Evolutionary conservation across 305 asterid genomes (phyloP), one percentile per base, ranked within the genome.

Genomic region (Fraxinus baroniana): DNA sequence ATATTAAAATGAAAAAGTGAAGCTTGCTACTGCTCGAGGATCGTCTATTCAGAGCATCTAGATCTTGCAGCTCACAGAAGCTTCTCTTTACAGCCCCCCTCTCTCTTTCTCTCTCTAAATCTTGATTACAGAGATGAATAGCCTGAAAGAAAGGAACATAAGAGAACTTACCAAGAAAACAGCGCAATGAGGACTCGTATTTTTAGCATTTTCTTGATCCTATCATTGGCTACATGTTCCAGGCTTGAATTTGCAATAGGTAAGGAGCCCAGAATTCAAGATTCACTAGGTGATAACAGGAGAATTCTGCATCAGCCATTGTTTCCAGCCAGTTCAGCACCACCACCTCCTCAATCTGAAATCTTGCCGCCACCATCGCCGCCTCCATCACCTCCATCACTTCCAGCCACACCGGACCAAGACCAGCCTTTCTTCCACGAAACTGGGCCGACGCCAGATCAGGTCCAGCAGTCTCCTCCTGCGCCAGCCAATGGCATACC

Each of bases 261-360:
- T 28, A 74, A 85, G 30, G 66, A 37, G 12, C 77, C 81, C 18
- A 44, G 26, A 22, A 52, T 62, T 75, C 87, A 84, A 72, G 84
- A 88, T 81, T 88, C 77, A 74, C 60, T 49, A 64, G 60, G 12
- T 37, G 66, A 81, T 2, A 82, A 71, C 78, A 87, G 98, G 76
- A 92, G 95, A 90, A 89, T 93, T 76, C 90, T 94, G 62, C 98
- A 94, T 86, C 97, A 94, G 36, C 98, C 97, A 60, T 74, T 94
- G 78, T 91, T 90, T 62, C 97, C 97, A 3, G 89, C 70, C 4
- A 85, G 81, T 83, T 78, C 94, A 44, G 75, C 92, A 1, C 90
- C 97, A 15, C 91, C 93, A 12, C 91, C 57, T 13, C 57, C 90
- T 3, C 85, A 46, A 46, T 46, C 57, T 46, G 57, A 46, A 46